Evolutionary conservation across 805 yeast species (phyloP), one percentile per base, ranked within the genome.

Genomic region (Suhomyces tanzawaensis): DNA sequence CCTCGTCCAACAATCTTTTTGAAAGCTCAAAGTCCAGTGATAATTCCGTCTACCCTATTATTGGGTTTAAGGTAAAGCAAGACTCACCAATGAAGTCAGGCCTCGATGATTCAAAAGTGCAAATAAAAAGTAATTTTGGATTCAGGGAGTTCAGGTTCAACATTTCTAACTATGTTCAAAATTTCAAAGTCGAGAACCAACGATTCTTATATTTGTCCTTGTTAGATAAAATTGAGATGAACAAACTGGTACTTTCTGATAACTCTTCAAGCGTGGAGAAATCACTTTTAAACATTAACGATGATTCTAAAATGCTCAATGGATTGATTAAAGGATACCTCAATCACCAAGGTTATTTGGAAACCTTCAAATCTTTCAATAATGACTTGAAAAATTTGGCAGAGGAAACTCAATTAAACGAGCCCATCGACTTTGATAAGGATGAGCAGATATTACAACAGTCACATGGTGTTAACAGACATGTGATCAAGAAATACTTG

Each of bases 121-220:
- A 42, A 19, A 60, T 81, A 4, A 53, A 53, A 8, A 70, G 82
- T 3, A 82, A 83, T 49, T 79, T 82, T 34, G 82, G 82, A 2
- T 59, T 65, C 37, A 58, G 67, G 37, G 80, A 75, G 36, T 84
- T 84, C 55, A 61, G 66, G 36, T 84, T 74, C 51, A 84, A 84
- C 53, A 79, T 84, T 41, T 66, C 69, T 29, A 68, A 71, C 27
- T 79, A 80, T 53, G 71, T 78, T 26, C 58, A 64, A 18, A 58
- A 58, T 9, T 68, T 72, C 59, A 81, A 79, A 46, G 27, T 24
- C 3, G 53, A 54, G 21, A 48, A 48, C 26, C 51, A 54, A 24
- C 49, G 46, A 22, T 47, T 46, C 12, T 35, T 58, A 15, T 47
- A 58, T 28, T 19, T 46, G 15, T 36, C 51, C 1, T 39, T 58